Percentiles rank a stretch among this genome's conserved stretches.
phyloP scores from a whole-genome alignment of 164 flowering plant species.

The Paratinospora sagittata region DNA sequence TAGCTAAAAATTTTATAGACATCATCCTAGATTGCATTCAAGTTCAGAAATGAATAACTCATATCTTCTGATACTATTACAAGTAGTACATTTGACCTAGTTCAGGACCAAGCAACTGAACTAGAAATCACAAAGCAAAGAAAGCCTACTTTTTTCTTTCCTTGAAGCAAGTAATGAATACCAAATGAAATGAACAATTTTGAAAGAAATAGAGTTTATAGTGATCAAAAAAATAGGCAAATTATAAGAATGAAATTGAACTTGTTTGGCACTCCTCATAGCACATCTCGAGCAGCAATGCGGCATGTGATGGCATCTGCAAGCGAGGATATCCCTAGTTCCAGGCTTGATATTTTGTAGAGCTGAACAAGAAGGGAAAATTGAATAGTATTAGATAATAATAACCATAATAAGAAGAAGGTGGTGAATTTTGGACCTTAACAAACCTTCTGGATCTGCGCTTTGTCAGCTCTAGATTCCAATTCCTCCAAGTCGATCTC shows the following conservation, averaged over 20 bases:
- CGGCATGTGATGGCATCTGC: slow-evolving; percentile 84
- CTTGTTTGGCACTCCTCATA: slow-evolving; percentile 26
- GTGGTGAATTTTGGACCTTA: neutral
- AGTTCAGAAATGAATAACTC: too few species aligned
- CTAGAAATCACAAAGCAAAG: neutral
- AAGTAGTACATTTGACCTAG: neutral
- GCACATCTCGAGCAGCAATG: slow-evolving; percentile 78
- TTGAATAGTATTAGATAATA: neutral
- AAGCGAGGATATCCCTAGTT: slow-evolving; percentile 66
- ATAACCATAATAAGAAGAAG: neutral
- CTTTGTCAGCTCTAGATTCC: slow-evolving; percentile 56
- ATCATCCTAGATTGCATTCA: too few species aligned
- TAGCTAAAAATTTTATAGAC: too few species aligned
- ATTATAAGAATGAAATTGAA: neutral
- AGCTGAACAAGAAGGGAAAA: slow-evolving; percentile 44
- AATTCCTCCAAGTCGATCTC: slow-evolving; percentile 73
- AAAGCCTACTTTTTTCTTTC: too few species aligned
- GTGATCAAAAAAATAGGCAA: neutral
- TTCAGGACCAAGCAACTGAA: neutral
- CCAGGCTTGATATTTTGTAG: slow-evolving; percentile 66
- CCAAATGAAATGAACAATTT: too few species aligned
- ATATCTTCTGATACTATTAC: neutral
- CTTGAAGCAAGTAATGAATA: too few species aligned
- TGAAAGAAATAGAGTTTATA: too few species aligned
- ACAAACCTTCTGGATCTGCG: slow-evolving; percentile 77